Evolutionary conservation across 495 filamentous ascomycete species (phyloP), one percentile per base, ranked within the genome.

Genomic region (Lasiosphaeria hispida): DNA sequence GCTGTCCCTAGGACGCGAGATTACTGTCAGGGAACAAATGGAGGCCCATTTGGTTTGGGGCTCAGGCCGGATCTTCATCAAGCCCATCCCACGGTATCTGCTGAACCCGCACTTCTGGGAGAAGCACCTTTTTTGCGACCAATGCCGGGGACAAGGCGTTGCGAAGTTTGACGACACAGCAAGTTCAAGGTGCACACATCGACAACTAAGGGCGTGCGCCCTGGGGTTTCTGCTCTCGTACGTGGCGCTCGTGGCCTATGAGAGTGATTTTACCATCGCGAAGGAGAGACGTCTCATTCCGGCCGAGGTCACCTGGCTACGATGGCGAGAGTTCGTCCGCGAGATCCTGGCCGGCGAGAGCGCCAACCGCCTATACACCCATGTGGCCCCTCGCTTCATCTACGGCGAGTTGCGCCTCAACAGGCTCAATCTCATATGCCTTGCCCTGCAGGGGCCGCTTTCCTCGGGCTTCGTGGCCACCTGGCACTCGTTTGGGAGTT

Each of bases 351-450:
- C 11, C 2, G 18, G 58, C 11, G 42, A 49, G 36, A 57, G 69
- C 54, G 48, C 52, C 42, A 68, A 68, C 53, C 57, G 48, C 1
- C 52, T 55, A 8, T 44, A 53, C 55, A 44, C 13, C 2, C 17
- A 3, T 5, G 50, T 80, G 48, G 71, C 77, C 47, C 50, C 56
- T n/a, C 70, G 78, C 3, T 82, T 76, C 58, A 48, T 64, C 39
- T 78, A 72, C 53, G 78, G 75, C 18, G 78, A 80, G 60, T 70
- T 82, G 9, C 69, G 76, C 7, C 67, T 83, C 15, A 55, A 58
- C 41, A 69, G 76, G 6, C 53, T 77, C 50, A 75, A 79, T 44
- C 66, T 44, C 41, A 63, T 77, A 30, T 69, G 70, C 48, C 61
- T 65, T 18, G 9, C 59, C 35, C 17, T 6, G 0, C 33, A 30